Evolutionary conservation across 345 rosid species (phyloP), one percentile per base, ranked within the genome.

Genomic region (Geranium rotundifolium): DNA sequence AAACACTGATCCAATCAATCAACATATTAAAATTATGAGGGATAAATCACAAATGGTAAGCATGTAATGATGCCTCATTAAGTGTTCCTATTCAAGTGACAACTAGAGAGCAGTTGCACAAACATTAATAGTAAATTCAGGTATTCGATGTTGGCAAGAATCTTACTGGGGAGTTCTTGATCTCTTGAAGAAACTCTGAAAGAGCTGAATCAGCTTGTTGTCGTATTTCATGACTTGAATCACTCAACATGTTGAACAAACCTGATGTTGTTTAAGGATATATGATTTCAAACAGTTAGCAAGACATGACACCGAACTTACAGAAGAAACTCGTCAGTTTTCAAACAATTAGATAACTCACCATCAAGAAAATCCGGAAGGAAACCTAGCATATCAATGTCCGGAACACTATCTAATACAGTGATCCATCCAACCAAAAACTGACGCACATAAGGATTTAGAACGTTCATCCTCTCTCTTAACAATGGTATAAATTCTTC

Each of bases 351-450:
- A 65, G 65, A 27, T 5, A 46, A 63, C 46, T 78, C 85, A 95
- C 99, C 99, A 82, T 95, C 99, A 5, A 95, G 97, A 80, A 95
- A 95, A 83, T 95, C 99, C 23, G 99, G 99, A 69, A 95, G 95
- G 76, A 90, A 95, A 60, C 99, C 99, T 64, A 95, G 89, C 99
- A 95, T 95, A 76, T 95, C 99, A 57, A 95, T 95, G 70, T 95
- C 97, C 4, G 99, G 99, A 78, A 95, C 99, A 77, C 99, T 95
- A 77, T 95, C 97, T 77, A 95, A 78, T 61, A 95, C 99, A 72
- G 99, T 90, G 64, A 95, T 95, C 99, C 99, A 95, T 70, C 97
- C 97, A 56, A 95, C 99, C 82, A 95, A 81, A 84, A 95, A 95
- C 77, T 90, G 99, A 56, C 99, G 96, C 61, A 95, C 96, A 56